Base-by-base conservation (phyloP, 352 stramenopile genomes). In the Pythium dissotocum region DNA sequence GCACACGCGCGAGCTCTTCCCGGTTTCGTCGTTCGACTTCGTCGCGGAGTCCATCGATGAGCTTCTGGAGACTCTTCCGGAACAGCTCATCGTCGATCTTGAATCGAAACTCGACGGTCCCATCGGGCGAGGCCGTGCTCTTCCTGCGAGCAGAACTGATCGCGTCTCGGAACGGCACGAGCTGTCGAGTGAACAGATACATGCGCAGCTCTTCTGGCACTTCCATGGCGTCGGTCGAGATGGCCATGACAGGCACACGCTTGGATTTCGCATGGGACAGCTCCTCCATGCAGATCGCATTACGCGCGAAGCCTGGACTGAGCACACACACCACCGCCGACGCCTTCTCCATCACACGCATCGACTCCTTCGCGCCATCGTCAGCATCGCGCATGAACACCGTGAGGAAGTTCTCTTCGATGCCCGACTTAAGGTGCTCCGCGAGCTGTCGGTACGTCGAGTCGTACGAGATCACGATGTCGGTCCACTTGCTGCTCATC, bases 381-480 rank as follows among this genome's bases (percentile, higher is more conserved):
- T 67, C 30, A 36, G 73, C 62, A 60, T 77, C 73, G 21, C 85
- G 76, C 80, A 93, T 91, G 55, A 77, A 93, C 21, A 88, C 85
- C 2, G 85, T 93, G 66, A 94, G 81, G 38, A 76, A 90, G 61
- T 87, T 85, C 36, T 89, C 75, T 65, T 94, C 85, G 61, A 94
- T 88, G 13, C 82, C 82, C 2, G 63, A 49, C n/a, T 83, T 81
- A 14, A 93, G 67, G 18, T 77, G 78, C 49, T 90, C 74, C 0
- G 87, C 87, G 33, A 94, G 89, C 8, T 67, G 56, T 4, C 79
- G 73, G 58, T 90, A 90, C n/a, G 74, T 70, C 0, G 82, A 79
- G 18, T 91, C 85, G 68, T 91, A 93, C 26, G 83, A 93, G 16
- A 95, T 72, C 63, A 95, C 83, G 28, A 95, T 83, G 61, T 95